These are phyloP conservation scores for Diaporthe eres DNA, from an alignment of 2,329 filamentous ascomycete genomes.

Conservation along the genomic window DNA sequence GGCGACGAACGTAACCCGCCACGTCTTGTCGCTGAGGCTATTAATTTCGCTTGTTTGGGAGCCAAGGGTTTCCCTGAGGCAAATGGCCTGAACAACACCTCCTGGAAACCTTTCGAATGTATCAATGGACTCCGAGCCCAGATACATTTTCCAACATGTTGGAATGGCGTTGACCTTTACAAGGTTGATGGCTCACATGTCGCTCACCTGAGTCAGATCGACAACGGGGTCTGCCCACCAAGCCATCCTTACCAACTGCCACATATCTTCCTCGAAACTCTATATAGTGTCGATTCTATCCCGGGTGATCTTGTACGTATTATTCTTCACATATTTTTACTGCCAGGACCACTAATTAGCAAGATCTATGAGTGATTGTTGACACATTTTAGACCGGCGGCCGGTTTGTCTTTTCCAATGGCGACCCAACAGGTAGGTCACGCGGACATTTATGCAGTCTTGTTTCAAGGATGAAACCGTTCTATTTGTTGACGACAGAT, in stretches of 20 bases:
- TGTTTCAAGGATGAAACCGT: not conserved
- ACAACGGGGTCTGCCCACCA: constrained; percentile 58
- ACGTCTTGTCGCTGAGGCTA: constrained; percentile 12
- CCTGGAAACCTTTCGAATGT: constrained; percentile 61
- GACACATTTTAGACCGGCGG: not conserved
- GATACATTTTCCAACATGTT: constrained; percentile 74
- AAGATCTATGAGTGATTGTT: not conserved
- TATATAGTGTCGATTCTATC: constrained; percentile 2
- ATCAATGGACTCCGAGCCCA: constrained; percentile 70
- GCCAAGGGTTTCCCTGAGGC: not conserved
- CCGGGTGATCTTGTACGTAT: not conserved
- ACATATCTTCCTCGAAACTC: constrained; percentile 7
- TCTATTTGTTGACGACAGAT: not conserved
- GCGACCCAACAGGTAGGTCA: constrained; percentile 8
- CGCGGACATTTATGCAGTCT: too few species aligned
- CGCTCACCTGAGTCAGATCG: constrained; percentile 54
- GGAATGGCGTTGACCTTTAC: constrained; percentile 70
- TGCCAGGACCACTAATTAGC: accelerated
- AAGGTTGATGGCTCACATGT: constrained; percentile 57
- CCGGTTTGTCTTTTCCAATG: constrained; percentile 20
- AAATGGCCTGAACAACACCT: constrained; percentile 41
- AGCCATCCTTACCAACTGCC: constrained; percentile 59
- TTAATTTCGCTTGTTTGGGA: constrained; percentile 6
- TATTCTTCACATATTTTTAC: accelerated
- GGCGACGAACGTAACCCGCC: constrained; percentile 4